phyloP scores from a whole-genome alignment of 768 basidiomycete species.

The Amanita rubescens region DNA sequence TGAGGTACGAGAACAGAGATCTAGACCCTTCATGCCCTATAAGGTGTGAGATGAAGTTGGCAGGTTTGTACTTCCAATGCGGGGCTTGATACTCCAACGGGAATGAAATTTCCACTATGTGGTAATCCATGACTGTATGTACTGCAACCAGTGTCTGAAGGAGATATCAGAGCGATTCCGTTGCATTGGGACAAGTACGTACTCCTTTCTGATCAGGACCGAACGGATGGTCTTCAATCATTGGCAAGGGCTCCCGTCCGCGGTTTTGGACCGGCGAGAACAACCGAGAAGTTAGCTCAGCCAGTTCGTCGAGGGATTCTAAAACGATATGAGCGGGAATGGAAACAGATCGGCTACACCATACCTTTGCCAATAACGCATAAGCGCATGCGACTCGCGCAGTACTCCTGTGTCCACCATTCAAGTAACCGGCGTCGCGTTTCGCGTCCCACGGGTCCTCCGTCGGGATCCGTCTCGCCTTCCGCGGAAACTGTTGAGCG shows the following conservation, averaged over 20 bases:
- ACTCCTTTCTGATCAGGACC: slow-evolving; percentile 67
- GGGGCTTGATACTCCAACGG: slow-evolving; percentile 66
- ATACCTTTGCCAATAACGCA: slow-evolving; percentile 76
- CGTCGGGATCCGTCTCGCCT: slow-evolving; percentile 63
- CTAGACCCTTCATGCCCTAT: slow-evolving; percentile 91
- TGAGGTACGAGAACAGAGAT: slow-evolving; percentile 85
- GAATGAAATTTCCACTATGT: slow-evolving; percentile 77
- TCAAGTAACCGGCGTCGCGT: slow-evolving; percentile 71
- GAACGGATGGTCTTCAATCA: slow-evolving; percentile 68
- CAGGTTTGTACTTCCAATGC: slow-evolving; percentile 75
- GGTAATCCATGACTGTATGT: slow-evolving; percentile 87
- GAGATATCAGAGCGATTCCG: slow-evolving; percentile 3
- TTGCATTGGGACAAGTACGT: slow-evolving; percentile 21
- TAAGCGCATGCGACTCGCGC: slow-evolving; percentile 74
- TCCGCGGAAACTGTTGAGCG: slow-evolving; percentile 40
- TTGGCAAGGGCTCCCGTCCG: slow-evolving; percentile 49
- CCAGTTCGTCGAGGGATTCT: slow-evolving; percentile 75
- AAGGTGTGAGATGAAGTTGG: slow-evolving; percentile 68
- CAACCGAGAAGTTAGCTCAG: slow-evolving; percentile 49
- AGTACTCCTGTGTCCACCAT: slow-evolving; percentile 82
- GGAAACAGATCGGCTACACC: background rate
- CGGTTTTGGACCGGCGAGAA: slow-evolving; percentile 73
- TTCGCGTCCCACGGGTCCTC: slow-evolving; percentile 73
- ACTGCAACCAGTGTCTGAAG: slow-evolving; percentile 68
- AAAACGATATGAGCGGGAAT: slow-evolving; percentile 2